Conservation (phyloP, 257 asterid species). For the Pogostemon cablin region DNA sequence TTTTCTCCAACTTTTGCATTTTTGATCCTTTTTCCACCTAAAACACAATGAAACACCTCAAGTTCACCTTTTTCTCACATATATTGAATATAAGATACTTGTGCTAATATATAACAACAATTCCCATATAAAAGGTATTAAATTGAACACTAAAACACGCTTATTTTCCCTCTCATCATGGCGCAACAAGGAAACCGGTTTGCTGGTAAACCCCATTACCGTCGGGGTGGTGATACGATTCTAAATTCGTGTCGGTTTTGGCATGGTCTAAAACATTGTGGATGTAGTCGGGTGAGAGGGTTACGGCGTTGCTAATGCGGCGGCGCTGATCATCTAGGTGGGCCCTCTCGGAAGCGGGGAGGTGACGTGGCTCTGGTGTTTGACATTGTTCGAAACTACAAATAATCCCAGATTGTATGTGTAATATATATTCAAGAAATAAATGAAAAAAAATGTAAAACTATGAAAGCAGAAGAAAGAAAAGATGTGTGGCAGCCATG, state of each 20-base stretch:
- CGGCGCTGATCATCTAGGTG: slow-evolving; percentile 40
- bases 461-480: neutral
- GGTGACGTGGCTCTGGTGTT: slow-evolving; percentile 32
- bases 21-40: too few relatives aligned
- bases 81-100: too few relatives aligned
- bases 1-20: too few relatives aligned
- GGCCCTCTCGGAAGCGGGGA: slow-evolving; percentile 20
- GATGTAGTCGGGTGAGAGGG: slow-evolving; percentile 22
- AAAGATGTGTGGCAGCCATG: too few relatives aligned
- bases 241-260: slow-evolving; percentile 27
- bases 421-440: neutral
- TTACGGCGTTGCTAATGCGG: slow-evolving; percentile 30
- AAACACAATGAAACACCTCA: too few relatives aligned
- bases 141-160: too few relatives aligned
- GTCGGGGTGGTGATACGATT: slow-evolving; percentile 9
- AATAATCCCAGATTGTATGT: neutral
- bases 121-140: too few relatives aligned
- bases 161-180: too few relatives aligned
- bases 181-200: slow-evolving; percentile 28
- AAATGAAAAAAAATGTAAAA: neutral
- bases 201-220: slow-evolving; percentile 4
- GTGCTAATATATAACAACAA: too few relatives aligned
- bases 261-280: slow-evolving; percentile 2
- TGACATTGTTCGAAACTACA: slow-evolving; percentile 29
- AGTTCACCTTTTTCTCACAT: too few relatives aligned